A percentile compares a stretch with the other conserved stretches of the same genome.
These are phyloP conservation scores for Amphirosellinia nigrospora DNA, from an alignment of 495 filamentous ascomycete species.

Conservation along the genomic window DNA sequence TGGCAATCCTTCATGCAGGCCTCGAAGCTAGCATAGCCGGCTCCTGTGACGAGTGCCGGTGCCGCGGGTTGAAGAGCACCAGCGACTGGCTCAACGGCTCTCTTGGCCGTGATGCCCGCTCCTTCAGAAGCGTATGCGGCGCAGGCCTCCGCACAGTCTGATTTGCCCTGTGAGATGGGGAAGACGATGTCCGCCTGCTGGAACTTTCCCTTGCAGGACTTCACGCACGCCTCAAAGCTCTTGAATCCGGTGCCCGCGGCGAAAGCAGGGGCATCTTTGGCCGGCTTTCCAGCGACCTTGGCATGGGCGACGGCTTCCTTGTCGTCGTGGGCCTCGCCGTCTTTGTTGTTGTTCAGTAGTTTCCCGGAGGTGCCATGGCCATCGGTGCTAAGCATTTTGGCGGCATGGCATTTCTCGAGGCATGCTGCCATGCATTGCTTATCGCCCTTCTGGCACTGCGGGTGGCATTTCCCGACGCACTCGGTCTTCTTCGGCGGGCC, in stretches of 20 bases:
- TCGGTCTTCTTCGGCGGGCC: background rate
- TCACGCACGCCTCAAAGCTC: background rate
- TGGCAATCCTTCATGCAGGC: background rate
- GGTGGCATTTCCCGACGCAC: background rate
- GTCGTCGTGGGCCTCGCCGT: background rate
- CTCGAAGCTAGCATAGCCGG: background rate
- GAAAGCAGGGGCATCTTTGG: background rate
- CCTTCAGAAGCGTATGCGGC: background rate
- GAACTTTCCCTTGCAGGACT: background rate
- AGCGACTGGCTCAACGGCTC: background rate
- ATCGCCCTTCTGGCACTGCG: background rate
- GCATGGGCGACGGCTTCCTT: background rate
- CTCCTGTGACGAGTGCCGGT: background rate
- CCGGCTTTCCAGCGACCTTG: background rate
- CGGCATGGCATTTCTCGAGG: background rate
- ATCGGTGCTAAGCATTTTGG: background rate
- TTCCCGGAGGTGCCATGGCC: background rate
- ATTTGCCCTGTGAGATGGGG: background rate
- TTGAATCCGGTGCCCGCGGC: background rate
- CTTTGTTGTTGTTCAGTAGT: background rate
- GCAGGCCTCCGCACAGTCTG: conserved; percentile 1
- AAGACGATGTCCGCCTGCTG: conserved; percentile 4
- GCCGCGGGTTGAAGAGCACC: background rate
- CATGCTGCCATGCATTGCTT: background rate
- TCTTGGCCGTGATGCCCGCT: background rate